Conservation (phyloP, 1,139 yeast genomes). For the Nakaseomyces uthaithaninus region DNA sequence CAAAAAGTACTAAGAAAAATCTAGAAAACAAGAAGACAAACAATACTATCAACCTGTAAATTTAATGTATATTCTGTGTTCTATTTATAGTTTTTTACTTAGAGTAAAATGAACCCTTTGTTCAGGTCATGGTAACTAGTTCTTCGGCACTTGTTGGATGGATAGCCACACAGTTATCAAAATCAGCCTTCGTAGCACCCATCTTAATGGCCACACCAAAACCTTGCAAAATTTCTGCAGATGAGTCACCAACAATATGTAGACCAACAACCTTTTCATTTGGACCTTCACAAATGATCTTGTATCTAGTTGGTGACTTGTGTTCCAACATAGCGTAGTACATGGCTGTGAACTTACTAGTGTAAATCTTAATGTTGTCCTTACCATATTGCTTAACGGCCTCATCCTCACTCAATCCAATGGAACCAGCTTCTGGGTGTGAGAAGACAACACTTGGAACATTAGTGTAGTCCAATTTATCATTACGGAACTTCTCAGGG, state of each 20-base stretch:
- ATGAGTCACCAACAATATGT: constrained; percentile 82
- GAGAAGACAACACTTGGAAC: constrained; percentile 90
- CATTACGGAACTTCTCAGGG: constrained; percentile 52
- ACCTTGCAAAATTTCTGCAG: constrained; percentile 93
- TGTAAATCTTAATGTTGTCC: constrained; percentile 73
- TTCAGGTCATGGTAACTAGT: constrained; percentile 71
- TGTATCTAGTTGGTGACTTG: constrained; percentile 83
- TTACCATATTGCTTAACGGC: constrained; percentile 75
- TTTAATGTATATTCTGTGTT: too few species aligned
- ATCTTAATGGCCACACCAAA: constrained; percentile 94
- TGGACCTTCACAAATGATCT: constrained; percentile 66
- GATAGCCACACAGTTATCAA: constrained; percentile 92
- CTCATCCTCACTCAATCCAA: constrained; percentile 73
- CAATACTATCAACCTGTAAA: too few species aligned
- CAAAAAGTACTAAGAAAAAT: too few species aligned
- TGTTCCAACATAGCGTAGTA: constrained; percentile 82
- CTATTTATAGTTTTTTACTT: too few species aligned
- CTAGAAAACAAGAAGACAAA: too few species aligned
- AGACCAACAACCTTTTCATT: constrained; percentile 93
- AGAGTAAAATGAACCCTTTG: neutral
- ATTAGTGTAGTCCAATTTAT: constrained; percentile 74
- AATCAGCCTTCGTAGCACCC: constrained; percentile 97
- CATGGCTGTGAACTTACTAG: constrained; percentile 81
- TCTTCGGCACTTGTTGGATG: constrained; percentile 99
- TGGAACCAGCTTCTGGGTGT: constrained; percentile 95